A percentile compares a stretch with the other conserved stretches of the same genome.
Conservation (phyloP, 2,329 filamentous ascomycete species). For the Pseudopithomyces maydicus region DNA sequence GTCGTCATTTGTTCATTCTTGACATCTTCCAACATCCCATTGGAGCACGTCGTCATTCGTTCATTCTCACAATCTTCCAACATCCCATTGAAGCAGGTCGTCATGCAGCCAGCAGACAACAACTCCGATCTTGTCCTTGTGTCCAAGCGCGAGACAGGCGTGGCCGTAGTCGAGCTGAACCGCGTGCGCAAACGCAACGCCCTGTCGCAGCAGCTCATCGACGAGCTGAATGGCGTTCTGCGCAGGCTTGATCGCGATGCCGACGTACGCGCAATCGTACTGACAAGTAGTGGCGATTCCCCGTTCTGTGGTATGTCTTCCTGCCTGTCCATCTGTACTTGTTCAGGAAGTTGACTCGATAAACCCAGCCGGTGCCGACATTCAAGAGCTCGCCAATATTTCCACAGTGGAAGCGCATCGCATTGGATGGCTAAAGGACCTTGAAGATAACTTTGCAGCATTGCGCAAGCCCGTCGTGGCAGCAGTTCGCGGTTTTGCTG, state of each 20-base stretch:
- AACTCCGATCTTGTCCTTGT: constrained; percentile 4
- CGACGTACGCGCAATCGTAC: constrained; percentile 49
- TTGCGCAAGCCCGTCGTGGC: constrained; percentile 91
- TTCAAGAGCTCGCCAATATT: constrained; percentile 93
- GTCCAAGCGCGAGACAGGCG: constrained; percentile 33
- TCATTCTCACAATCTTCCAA: not conserved
- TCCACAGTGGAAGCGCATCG: constrained; percentile 85
- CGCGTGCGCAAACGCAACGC: constrained; percentile 63
- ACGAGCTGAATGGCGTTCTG: constrained; percentile 32
- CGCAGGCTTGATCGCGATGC: constrained; percentile 18
- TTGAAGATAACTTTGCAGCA: constrained; percentile 78
- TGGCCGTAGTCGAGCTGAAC: constrained; percentile 57
- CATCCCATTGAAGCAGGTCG: not conserved
- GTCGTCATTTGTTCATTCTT: no score
- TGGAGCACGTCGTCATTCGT: not conserved
- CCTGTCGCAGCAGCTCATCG: constrained; percentile 57
- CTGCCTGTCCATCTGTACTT: constrained; percentile 7
- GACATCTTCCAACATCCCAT: no score
- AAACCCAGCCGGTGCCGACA: constrained; percentile 80
- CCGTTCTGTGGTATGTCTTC: constrained; percentile 65
- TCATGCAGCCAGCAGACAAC: not conserved
- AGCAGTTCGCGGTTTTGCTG: constrained; percentile 86
- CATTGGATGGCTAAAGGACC: constrained; percentile 86
- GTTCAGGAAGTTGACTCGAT: constrained; percentile 10
- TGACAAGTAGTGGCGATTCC: constrained; percentile 83